Conservation (phyloP, 495 filamentous ascomycete genomes). For the Penicillium bialowiezense region DNA sequence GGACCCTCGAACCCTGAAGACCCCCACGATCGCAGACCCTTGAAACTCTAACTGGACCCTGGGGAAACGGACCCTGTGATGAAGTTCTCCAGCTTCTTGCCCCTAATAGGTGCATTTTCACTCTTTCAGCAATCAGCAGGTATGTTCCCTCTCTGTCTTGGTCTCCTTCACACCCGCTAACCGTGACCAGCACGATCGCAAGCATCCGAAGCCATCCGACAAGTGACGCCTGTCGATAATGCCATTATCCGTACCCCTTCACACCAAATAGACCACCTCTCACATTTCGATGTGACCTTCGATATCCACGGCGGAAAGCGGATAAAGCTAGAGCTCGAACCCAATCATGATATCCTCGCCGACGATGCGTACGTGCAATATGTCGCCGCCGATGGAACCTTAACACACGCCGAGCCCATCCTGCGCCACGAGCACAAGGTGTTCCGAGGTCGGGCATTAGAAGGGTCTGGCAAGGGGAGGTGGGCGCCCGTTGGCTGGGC, state of each 20-base stretch:
- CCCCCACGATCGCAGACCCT: conserved; percentile 1
- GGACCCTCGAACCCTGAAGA: neutral
- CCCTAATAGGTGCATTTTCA: conserved; percentile 15
- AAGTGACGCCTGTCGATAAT: conserved; percentile 71
- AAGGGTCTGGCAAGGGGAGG: conserved; percentile 57
- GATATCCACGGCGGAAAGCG: conserved; percentile 63
- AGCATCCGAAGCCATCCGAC: conserved; percentile 70
- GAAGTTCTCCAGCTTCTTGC: conserved; percentile 22
- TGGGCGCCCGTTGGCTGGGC: conserved; percentile 89
- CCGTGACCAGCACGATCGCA: conserved; percentile 60
- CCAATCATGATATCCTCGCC: conserved; percentile 86
- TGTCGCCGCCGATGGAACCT: conserved; percentile 63
- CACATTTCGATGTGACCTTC: conserved; percentile 82
- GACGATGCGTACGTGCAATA: conserved; percentile 73
- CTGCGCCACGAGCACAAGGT: conserved; percentile 71
- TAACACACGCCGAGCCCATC: conserved; percentile 60
- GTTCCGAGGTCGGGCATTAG: conserved; percentile 76
- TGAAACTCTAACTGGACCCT: conserved; percentile 6
- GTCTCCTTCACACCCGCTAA: conserved; percentile 3
- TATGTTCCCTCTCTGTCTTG: neutral
- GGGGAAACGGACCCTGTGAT: conserved; percentile 11
- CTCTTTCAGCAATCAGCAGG: conserved; percentile 19
- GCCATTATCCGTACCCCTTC: conserved; percentile 74
- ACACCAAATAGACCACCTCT: conserved; percentile 72
- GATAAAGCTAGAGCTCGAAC: conserved; percentile 78